A percentile compares a stretch with the other conserved stretches of the same genome.
Evolutionary conservation across 345 rosid genomes (phyloP).

Genomic region (Camelina laxa): DNA sequence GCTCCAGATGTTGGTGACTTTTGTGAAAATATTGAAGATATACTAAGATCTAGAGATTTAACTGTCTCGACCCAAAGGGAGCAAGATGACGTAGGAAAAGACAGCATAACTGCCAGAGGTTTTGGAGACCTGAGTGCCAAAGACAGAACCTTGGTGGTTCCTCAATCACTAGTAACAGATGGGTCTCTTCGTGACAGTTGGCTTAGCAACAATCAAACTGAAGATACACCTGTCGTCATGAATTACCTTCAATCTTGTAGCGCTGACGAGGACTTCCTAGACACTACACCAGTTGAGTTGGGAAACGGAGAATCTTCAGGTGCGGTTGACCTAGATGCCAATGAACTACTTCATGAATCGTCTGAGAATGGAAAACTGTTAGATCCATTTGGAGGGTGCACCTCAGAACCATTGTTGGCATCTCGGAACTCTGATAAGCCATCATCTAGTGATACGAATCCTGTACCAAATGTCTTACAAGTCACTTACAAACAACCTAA

Average conservation of each 20-base stretch:
- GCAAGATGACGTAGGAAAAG: slow-evolving; percentile 48
- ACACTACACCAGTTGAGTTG: slow-evolving; percentile 49
- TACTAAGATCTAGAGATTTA: slow-evolving; percentile 35
- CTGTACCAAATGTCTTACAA: slow-evolving; percentile 44
- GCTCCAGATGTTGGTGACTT: slow-evolving; percentile 44
- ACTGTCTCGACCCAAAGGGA: slow-evolving; percentile 39
- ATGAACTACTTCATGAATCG: slow-evolving; percentile 34
- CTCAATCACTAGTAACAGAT: slow-evolving; percentile 32
- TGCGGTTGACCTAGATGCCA: slow-evolving; percentile 22
- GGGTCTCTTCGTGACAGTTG: slow-evolving; percentile 44
- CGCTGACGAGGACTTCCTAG: slow-evolving; percentile 45
- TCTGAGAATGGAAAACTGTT: slow-evolving; percentile 27
- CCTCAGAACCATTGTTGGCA: slow-evolving; percentile 42
- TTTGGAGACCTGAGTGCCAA: slow-evolving; percentile 43
- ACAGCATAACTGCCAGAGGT: slow-evolving; percentile 44
- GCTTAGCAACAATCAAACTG: slow-evolving; percentile 41
- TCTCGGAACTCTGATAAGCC: slow-evolving; percentile 40
- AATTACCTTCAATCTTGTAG: slow-evolving; percentile 49
- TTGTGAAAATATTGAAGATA: slow-evolving; percentile 35
- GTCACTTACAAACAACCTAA: slow-evolving; percentile 48
- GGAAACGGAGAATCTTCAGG: slow-evolving; percentile 46
- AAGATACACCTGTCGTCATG: slow-evolving; percentile 45
- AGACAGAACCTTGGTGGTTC: slow-evolving; percentile 35
- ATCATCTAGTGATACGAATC: slow-evolving; percentile 39
- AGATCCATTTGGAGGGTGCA: slow-evolving; percentile 38